A percentile compares a stretch with the other conserved stretches of the same genome.
These are phyloP conservation scores for Przewalskia tangutica DNA, from an alignment of 257 asterid genomes.

Conservation along the genomic window DNA sequence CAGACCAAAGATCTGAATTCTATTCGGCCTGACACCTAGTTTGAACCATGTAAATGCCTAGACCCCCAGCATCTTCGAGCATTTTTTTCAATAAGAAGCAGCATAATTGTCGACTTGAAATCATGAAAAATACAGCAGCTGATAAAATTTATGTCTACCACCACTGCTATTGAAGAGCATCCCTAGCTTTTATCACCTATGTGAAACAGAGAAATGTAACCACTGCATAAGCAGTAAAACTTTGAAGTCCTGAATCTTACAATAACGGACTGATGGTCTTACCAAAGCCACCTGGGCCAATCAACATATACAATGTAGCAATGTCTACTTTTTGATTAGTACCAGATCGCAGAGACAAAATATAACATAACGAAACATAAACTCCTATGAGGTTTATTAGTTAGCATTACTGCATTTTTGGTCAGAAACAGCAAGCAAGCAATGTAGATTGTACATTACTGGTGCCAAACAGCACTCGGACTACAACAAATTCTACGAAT, in stretches of 20 bases:
- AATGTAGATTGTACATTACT: not conserved
- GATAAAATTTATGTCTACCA: not conserved
- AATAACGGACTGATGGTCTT: not conserved
- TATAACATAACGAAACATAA: not conserved
- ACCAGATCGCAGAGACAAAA: not conserved
- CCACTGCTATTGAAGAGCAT: not conserved
- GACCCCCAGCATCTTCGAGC: not conserved
- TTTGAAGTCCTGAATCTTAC: not conserved
- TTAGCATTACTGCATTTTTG: not conserved
- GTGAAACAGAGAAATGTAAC: not conserved
- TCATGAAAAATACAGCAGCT: not conserved
- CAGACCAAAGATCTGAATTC: not conserved
- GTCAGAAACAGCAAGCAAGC: not conserved
- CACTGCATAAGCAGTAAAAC: not conserved
- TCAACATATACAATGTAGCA: not conserved
- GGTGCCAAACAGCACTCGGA: not conserved
- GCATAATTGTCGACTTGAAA: not conserved
- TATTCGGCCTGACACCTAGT: not conserved
- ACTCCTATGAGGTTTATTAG: not conserved
- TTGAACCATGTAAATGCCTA: not conserved
- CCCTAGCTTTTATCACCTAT: not conserved
- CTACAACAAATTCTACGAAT: not conserved
- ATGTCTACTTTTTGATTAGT: not conserved
- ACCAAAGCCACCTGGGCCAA: not conserved
- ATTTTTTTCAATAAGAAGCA: not conserved